Conservation (phyloP, 2,329 filamentous ascomycete species). For the Xylaria sp. region DNA sequence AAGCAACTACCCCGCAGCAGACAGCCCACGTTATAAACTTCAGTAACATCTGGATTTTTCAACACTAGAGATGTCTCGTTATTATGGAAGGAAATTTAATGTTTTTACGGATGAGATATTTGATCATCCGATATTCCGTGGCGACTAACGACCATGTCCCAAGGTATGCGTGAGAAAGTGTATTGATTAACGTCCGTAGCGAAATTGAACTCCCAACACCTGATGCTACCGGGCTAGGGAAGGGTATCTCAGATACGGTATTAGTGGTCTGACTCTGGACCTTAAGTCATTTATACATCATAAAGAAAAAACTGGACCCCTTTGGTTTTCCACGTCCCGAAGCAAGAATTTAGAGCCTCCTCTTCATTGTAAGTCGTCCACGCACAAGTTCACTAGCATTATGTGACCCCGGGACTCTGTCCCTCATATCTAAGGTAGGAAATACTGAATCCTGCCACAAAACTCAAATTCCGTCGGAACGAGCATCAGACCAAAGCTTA, state of each 20-base stretch:
- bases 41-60: not conserved
- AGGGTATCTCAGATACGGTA: conserved; percentile 48
- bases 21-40: not conserved
- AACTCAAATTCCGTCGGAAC: conserved; percentile 29
- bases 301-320: conserved; percentile 43
- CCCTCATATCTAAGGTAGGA: conserved; percentile 40
- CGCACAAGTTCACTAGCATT: conserved; percentile 41
- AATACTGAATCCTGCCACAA: conserved; percentile 38
- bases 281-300: conserved; percentile 48
- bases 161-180: conserved; percentile 34
- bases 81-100: not conserved
- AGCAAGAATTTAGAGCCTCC: conserved; percentile 38
- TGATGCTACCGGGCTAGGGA: conserved; percentile 43
- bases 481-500: conserved; percentile 31
- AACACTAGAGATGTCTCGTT: not conserved
- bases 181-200: conserved; percentile 46
- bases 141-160: not conserved
- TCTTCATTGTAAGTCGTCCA: conserved; percentile 37
- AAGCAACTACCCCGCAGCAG: conserved; percentile 26
- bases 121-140: not conserved
- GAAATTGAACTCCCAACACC: conserved; percentile 44
- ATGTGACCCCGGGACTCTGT: conserved; percentile 39
- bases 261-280: conserved; percentile 42
- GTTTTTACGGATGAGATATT: not conserved
- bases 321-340: conserved; percentile 40